These are phyloP conservation scores for Scolecobasidium constrictum DNA, from an alignment of 2,329 filamentous ascomycete genomes.

Conservation along the genomic window DNA sequence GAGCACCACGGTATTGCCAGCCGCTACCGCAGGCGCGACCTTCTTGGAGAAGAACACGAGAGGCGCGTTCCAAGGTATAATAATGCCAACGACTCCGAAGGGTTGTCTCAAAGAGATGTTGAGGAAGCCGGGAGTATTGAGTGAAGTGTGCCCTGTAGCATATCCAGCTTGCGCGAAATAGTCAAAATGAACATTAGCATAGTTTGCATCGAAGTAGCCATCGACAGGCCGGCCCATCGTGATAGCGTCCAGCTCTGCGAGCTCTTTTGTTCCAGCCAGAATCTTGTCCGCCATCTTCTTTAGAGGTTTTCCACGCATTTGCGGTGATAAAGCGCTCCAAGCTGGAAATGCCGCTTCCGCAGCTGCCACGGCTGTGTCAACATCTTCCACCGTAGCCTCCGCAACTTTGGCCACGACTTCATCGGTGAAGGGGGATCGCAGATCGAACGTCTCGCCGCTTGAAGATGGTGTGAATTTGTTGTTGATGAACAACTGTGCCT, in stretches of 20 bases:
- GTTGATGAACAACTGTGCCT: constrained; percentile 7
- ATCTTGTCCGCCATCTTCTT: constrained; percentile 7
- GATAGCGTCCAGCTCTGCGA: constrained; percentile 4
- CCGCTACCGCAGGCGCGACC: constrained; percentile 12
- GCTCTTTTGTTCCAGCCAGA: constrained; percentile 12
- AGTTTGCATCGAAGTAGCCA: constrained; percentile 7
- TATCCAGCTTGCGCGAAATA: constrained; percentile 7
- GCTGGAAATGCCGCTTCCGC: constrained; percentile 8
- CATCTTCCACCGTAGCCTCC: constrained; percentile 6
- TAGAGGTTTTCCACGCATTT: not conserved
- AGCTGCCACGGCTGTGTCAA: constrained; percentile 6
- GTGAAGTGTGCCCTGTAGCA: constrained; percentile 2
- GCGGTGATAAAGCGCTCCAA: constrained; percentile 3
- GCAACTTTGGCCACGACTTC: constrained; percentile 8
- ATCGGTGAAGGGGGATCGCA: constrained; percentile 1
- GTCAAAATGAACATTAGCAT: constrained; percentile 8
- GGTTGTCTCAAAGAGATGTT: constrained; percentile 18
- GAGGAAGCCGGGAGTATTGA: constrained; percentile 12
- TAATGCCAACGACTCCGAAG: constrained; percentile 25
- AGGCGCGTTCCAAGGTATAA: constrained; percentile 11
- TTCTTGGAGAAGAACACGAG: constrained; percentile 24
- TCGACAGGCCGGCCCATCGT: constrained; percentile 6
- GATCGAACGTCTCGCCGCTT: constrained; percentile 5
- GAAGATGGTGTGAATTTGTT: constrained; percentile 6
- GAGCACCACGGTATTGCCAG: constrained; percentile 10